Base-by-base conservation (phyloP, 176 grass and related monocot genomes). In the Thinopyrum elongatum region DNA sequence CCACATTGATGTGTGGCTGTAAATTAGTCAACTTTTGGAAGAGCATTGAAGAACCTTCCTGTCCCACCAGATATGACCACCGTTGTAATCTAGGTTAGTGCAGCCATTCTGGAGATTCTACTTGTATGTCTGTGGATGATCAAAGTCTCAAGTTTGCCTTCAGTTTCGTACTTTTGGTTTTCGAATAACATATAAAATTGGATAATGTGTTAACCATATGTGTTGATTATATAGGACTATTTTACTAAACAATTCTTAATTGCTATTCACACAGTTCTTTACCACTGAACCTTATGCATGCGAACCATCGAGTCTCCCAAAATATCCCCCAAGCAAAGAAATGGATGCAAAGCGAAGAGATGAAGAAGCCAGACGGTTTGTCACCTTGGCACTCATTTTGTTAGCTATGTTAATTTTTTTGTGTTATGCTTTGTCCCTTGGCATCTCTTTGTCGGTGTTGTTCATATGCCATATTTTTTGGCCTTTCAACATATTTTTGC, bases 281-380 rank as follows among this genome's bases (percentile, higher is more conserved):
- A 92, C 88, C 83, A 90, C 90, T 21, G 93, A 95, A 82, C 93
- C 93, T 70, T 92, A 83, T 81, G 93, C 90, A 63, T 95, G 93
- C 1, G 88, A 92, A 81, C 88, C 90, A 1, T 88, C 75, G 10
- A 92, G 87, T 88, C 79, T 95, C 28, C 93, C 93, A 49, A 83
- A 80, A 86, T 92, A 95, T 86, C 88, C 93, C 83, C 93, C 93
- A 76, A 92, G 88, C 90, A 95, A 95, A 80, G 93, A 95, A 73
- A 90, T 95, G 91, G 93, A 95, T 86, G 93, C 90, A 59, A 95
- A 95, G 83, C 71, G 87, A 87, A 86, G 93, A 89, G 93, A 92
- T 49, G 93, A 95, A 92, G 93, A 95, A 92, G 79, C 90, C 26
- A 90, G 90, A 95, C 90, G 88, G 93, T 95, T 87, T 92, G 89